Percentiles rank a stretch among this genome's conserved stretches.
Evolutionary conservation across 73 alveolate species (phyloP).

Genomic region (Breviolum minutum): DNA sequence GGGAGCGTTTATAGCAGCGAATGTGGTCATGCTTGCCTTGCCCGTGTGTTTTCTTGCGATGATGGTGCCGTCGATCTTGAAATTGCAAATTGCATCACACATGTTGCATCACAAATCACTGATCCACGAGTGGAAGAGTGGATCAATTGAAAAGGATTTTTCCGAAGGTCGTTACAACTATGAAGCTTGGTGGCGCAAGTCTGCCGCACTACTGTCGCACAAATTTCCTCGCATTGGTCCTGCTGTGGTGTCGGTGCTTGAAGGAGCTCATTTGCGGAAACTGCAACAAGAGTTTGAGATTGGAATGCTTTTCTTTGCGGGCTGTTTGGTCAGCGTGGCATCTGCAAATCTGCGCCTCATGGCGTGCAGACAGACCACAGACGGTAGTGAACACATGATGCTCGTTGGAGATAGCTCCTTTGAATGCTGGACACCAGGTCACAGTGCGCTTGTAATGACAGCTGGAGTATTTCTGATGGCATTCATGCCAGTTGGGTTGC

Average conservation of each 20-base stretch:
- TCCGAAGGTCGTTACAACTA: neutral
- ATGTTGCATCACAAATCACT: neutral
- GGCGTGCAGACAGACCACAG: neutral
- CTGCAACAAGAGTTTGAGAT: neutral
- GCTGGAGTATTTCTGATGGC: neutral
- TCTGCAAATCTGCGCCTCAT: neutral
- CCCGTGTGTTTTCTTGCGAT: neutral
- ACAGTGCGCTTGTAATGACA: neutral
- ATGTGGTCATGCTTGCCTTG: neutral
- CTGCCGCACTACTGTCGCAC: neutral
- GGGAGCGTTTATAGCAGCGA: neutral
- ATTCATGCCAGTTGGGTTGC: slow-evolving; percentile 13
- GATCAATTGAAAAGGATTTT: too few species aligned
- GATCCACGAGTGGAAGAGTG: too few species aligned
- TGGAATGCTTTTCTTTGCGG: neutral
- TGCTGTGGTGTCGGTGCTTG: neutral
- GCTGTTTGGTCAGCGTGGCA: neutral
- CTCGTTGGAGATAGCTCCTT: neutral
- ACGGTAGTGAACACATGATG: neutral
- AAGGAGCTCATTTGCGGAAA: neutral
- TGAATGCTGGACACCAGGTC: neutral
- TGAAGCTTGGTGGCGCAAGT: neutral
- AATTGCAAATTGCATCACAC: too few species aligned
- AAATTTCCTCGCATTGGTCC: neutral
- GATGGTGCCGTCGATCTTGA: neutral